Percentiles rank a stretch among this genome's conserved stretches.
phyloP scores from a whole-genome alignment of 305 asterid species.

The Fraxinus dipetala region DNA sequence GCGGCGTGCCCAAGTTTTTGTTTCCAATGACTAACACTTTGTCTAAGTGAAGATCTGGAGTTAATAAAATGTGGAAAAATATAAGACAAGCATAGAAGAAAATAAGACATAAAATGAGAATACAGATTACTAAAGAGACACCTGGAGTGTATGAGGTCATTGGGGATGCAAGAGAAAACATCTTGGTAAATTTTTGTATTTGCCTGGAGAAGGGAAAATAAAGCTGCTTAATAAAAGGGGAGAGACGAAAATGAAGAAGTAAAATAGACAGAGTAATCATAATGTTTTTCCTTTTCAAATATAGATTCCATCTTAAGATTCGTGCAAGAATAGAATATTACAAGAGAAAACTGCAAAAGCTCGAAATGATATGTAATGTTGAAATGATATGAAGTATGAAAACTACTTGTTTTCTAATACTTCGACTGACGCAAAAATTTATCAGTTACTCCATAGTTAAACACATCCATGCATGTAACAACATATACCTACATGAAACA shows the following conservation, averaged over 20 bases:
- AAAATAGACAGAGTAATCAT: not conserved
- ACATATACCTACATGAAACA: not conserved
- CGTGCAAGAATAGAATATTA: not conserved
- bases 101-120: not conserved
- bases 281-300: not conserved
- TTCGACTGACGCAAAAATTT: not conserved
- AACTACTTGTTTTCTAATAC: not conserved
- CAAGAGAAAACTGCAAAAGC: not conserved
- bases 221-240: not conserved
- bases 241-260: not conserved
- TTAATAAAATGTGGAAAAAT: constrained; percentile 7
- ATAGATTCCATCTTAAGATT: not conserved
- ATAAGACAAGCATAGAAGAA: not conserved
- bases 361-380: not conserved
- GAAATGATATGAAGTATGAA: not conserved
- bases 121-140: constrained; percentile 17
- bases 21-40: constrained; percentile 67
- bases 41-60: constrained; percentile 76
- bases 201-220: constrained; percentile 40
- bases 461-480: not conserved
- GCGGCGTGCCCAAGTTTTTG: constrained; percentile 77
- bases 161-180: constrained; percentile 83
- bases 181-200: constrained; percentile 76
- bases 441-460: not conserved
- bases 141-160: constrained; percentile 83